Percentiles rank a stretch among this genome's conserved stretches.
Evolutionary conservation across 345 rosid species (phyloP).

Genomic region (Angophora floribunda): DNA sequence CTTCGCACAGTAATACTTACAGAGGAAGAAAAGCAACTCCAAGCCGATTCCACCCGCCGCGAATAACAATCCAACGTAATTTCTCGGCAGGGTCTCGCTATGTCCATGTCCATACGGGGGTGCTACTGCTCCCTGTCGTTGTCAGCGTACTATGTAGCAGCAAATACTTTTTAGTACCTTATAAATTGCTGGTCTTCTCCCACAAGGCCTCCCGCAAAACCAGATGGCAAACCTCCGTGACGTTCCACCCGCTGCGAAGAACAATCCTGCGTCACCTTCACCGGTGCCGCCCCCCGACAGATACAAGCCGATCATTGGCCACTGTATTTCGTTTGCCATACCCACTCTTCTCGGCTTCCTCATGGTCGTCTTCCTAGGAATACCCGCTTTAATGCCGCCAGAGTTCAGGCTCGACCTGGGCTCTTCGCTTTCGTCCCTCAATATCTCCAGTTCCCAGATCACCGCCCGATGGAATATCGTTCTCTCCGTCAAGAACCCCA

Average conservation of each 20-base stretch:
- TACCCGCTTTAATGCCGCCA: accelerated
- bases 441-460: neutral
- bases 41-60: too few species aligned
- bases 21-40: neutral
- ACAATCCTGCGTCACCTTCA: neutral
- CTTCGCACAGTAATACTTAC: neutral
- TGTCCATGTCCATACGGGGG: too few species aligned
- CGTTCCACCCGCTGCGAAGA: neutral
- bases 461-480: neutral
- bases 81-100: too few species aligned
- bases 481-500: neutral
- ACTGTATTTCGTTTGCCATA: neutral
- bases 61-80: too few species aligned
- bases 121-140: too few species aligned
- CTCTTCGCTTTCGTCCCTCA: neutral
- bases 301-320: neutral
- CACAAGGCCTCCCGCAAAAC: neutral
- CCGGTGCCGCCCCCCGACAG: accelerated
- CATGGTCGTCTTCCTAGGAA: neutral
- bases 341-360: accelerated
- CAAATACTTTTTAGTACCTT: too few species aligned
- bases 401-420: neutral
- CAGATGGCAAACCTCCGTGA: neutral
- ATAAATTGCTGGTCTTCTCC: too few species aligned
- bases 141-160: too few species aligned